phyloP scores from a whole-genome alignment of 192 early-diverging fungal species.

The Entomortierella chlamydospora region DNA sequence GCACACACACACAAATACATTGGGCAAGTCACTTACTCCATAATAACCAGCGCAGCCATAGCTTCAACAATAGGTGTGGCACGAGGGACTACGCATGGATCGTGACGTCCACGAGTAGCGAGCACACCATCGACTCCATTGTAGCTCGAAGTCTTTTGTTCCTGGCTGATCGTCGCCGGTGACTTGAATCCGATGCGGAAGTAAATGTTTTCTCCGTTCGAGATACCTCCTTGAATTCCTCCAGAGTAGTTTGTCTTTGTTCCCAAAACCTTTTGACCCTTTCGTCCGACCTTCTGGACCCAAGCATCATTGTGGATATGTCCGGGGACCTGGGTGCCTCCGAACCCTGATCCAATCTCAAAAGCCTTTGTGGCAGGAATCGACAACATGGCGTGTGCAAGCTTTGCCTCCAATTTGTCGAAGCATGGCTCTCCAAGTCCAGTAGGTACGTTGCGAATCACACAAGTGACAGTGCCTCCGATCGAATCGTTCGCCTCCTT shows the following conservation, averaged over 20 bases:
- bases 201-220: constrained; percentile 96
- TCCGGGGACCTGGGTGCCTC: constrained; percentile 88
- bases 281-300: constrained; percentile 66
- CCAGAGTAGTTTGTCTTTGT: constrained; percentile 96
- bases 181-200: constrained; percentile 99
- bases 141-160: constrained; percentile 91
- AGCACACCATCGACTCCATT: constrained; percentile 83
- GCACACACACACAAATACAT: neutral
- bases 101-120: constrained; percentile 94
- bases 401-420: constrained; percentile 95
- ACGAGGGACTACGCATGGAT: constrained; percentile 96
- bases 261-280: constrained; percentile 66
- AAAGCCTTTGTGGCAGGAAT: constrained; percentile 99
- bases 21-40: constrained; percentile 73
- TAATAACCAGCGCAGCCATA: constrained; percentile 93
- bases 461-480: constrained; percentile 95
- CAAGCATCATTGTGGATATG: constrained; percentile 96
- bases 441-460: constrained; percentile 90
- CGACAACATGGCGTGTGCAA: constrained; percentile 99
- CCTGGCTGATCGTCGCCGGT: constrained; percentile 93
- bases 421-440: constrained; percentile 99
- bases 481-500: constrained; percentile 90
- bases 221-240: constrained; percentile 97
- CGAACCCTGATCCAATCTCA: constrained; percentile 95
- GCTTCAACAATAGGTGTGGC: constrained; percentile 98